Percentiles rank a stretch among this genome's conserved stretches.
These are phyloP conservation scores for Fusarium torreyae DNA, from an alignment of 2,329 filamentous ascomycete species.

Conservation along the genomic window DNA sequence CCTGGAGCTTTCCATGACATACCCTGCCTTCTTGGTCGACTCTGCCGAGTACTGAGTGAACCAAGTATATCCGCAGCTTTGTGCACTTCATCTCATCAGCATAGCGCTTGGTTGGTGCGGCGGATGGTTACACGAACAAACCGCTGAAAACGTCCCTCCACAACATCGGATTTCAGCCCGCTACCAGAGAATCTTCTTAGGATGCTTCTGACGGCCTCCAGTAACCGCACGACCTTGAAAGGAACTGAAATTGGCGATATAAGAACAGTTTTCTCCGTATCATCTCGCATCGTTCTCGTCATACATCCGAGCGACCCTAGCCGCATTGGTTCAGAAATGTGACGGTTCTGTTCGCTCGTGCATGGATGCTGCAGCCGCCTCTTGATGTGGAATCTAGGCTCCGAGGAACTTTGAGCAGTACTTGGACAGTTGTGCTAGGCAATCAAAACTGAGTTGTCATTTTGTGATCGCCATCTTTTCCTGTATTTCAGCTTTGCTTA, in stretches of 20 bases:
- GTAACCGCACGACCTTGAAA: neutral
- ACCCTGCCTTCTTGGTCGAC: neutral
- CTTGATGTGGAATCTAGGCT: conserved; percentile 22
- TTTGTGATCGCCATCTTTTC: conserved; percentile 10
- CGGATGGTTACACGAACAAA: conserved; percentile 6
- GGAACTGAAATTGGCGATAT: neutral
- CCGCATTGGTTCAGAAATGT: conserved; percentile 22
- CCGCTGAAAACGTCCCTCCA: neutral
- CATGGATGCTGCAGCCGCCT: conserved; percentile 37
- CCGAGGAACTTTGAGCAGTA: conserved; percentile 1
- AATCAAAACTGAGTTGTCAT: conserved; percentile 14
- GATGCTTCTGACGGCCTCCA: neutral
- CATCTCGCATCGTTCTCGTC: conserved; percentile 18
- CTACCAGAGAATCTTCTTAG: too few species aligned
- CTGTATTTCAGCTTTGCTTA: conserved; percentile 4
- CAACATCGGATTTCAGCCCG: conserved; percentile 1
- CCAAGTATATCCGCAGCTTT: neutral
- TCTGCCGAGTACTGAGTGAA: neutral
- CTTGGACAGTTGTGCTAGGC: conserved; percentile 4
- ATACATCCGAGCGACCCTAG: conserved; percentile 11
- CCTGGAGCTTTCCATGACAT: neutral
- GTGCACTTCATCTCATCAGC: neutral
- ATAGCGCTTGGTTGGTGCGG: neutral
- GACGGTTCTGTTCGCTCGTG: conserved; percentile 30
- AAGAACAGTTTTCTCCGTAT: conserved; percentile 3